Evolutionary conservation across 148 eudicot species (phyloP).

Genomic region (Chenopodium suecicum): DNA sequence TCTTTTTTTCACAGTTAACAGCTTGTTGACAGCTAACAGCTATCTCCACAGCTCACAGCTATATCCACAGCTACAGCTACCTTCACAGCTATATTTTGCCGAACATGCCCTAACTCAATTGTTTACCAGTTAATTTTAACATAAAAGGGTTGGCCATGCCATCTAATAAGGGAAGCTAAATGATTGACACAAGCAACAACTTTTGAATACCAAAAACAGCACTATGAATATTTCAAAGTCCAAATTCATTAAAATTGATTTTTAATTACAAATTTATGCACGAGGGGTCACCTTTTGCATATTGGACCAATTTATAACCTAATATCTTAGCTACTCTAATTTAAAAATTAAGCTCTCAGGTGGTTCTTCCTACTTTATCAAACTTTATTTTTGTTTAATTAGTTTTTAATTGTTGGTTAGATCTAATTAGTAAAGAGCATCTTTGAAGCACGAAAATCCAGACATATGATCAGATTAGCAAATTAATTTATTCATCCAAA

Average conservation of each 20-base stretch:
- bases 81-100: too few relatives aligned
- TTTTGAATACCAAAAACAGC: background rate
- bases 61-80: too few relatives aligned
- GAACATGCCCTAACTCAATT: background rate
- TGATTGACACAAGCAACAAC: background rate
- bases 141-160: background rate
- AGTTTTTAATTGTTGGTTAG: background rate
- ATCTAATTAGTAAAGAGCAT: background rate
- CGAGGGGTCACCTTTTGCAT: background rate
- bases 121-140: too few relatives aligned
- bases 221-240: background rate
- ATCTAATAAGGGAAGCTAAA: background rate
- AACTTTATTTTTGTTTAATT: background rate
- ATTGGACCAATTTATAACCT: slow-evolving; percentile 5
- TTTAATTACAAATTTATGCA: background rate
- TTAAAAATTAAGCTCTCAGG: background rate
- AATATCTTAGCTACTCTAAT: background rate
- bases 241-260: background rate
- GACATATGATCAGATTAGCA: background rate
- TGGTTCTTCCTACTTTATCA: background rate
- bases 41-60: too few relatives aligned
- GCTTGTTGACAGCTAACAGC: too few relatives aligned
- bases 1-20: too few relatives aligned
- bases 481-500: background rate
- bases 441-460: background rate